Base-by-base conservation (phyloP, 306 rosid species). In the Cucurbita argyrosperma region DNA sequence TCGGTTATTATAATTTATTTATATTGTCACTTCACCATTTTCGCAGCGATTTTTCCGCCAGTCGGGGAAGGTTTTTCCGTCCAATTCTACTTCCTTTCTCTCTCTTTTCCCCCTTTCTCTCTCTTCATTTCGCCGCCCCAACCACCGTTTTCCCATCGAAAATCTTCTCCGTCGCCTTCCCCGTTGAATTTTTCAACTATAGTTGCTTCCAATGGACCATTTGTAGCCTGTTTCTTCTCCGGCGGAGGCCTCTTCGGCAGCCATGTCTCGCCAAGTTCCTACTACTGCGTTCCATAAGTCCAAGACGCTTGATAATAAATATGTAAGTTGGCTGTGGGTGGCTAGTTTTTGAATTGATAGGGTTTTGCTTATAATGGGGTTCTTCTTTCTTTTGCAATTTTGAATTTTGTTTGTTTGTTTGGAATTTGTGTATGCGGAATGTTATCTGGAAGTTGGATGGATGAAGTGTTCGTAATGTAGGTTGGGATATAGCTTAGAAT, bases 251-350 rank as follows among this genome's bases (percentile, higher is more conserved):
- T 16, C 60, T 74, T 74, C n/a, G 19, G 74, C 76, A 54, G 84
- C 76, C 47, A 95, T 95, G 99, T 89, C 99, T 63, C 96, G 97
- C 72, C 96, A 87, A 75, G 23, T 86, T 49, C 74, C 96, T 45
- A 47, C 89, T 76, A 8, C 96, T 62, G 97, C 96, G 21, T 88
- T 88, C 80, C 87, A 83, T 77, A 91, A 95, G 83, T 82, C 94
- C 57, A 95, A 95, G 88, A 95, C 99, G n/a, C 99, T 95, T 74
- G 99, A 89, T 82, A 91, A 95, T 55, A 95, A 95, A 95, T 95
- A 91, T 71, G 99, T 88, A 81, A 76, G 85, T 39, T 14, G 18
- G 78, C 21, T 56, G 19, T 52, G 6, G 15, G 10, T 42, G 15
- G 10, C 15, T 73, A 42, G 13, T 76, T 71, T 70, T 0, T 66